Base-by-base conservation (phyloP, 306 rosid genomes). In the Casuarina cunninghamiana region DNA sequence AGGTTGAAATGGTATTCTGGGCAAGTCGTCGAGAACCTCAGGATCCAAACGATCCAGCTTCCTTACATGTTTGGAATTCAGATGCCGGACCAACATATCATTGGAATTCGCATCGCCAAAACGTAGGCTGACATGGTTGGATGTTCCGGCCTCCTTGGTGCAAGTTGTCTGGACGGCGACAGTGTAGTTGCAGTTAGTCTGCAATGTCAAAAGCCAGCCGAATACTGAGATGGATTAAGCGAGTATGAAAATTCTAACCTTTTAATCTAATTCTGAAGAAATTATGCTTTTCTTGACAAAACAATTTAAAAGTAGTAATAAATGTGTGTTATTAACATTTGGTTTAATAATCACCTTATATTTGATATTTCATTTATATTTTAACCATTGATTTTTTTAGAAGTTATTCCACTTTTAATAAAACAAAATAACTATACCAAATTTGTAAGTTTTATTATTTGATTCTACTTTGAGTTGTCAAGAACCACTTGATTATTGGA, bases 111-210 rank as follows among this genome's bases (percentile, higher is more conserved):
- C 80, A 84, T 88, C 98, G 3, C 97, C 98, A 77, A 91, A 91
- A 74, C 98, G 90, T 37, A 94, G 78, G 76, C 90, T 89, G 11
- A 91, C 87, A 69, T 37, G 78, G 82, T 79, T 86, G 75, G 93
- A 85, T 45, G 98, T 94, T 55, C 88, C 93, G 0, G 94, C 98
- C 10, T 97, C 98, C 83, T 80, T 75, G 13, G 86, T 86, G 91
- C 97, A 94, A 35, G 96, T 86, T 43, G 94, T 94, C 79, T 89
- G 88, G 9, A 94, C 42, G 1, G 93, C 89, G 38, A 94, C 86
- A 3, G 80, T 74, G 60, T 94, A 94, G 11, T 85, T 86, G 79
- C 98, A 94, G 21, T 74, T 88, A 76, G 81, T 77, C 94, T 88
- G 83, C 54, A n/a, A 13, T 44, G 54, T 77, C 32, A 12, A 49